Base-by-base conservation (phyloP, 495 filamentous ascomycete genomes). In the Penicillium waksmanii region DNA sequence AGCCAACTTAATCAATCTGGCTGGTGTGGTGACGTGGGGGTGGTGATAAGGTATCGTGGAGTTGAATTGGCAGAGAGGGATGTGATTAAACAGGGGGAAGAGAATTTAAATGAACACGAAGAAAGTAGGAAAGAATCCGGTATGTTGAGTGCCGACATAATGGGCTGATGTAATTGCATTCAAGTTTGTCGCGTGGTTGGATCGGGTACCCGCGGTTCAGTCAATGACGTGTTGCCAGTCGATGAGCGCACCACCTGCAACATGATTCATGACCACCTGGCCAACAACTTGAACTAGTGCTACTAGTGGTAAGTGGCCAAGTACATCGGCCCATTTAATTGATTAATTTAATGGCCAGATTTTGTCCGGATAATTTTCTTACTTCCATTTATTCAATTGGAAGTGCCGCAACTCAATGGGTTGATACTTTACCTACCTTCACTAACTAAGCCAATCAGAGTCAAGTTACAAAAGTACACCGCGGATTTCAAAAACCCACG, bases 191-290 rank as follows among this genome's bases (percentile, higher is more conserved):
- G 27, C 5, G 3, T 31, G 35, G 33, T 49, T 57, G 18, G 17
- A n/a, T 35, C 19, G 25, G 36, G 46, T 10, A 6, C 34, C 17
- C 15, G 55, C 44, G 33, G 55, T 38, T 38, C 12, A 57, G 46
- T 57, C 55, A 57, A 57, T 57, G 55, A 57, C 55, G 55, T 57
- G 55, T 36, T 33, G 54, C 46, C 55, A 47, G 19, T 50, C 36
- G 10, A 57, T 57, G 44, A 57, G 25, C 55, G 46, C 55, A 57
- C 55, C 55, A 57, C 55, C 21, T 13, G 1, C 10, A 12, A 7
- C 46, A 48, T 48, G 46, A 48, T 13, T 48, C 46, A 48, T 48
- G 42, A 44, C 40, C 23, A 23, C 23, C 23, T 23, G 23, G 23
- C 23, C 23, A 23, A 23, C 23, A 23, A 47, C 44, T 9, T 4